Evolutionary conservation across 2,329 filamentous ascomycete genomes (phyloP), one percentile per base, ranked within the genome.

Genomic region (Thermothelomyces thermophilus): DNA sequence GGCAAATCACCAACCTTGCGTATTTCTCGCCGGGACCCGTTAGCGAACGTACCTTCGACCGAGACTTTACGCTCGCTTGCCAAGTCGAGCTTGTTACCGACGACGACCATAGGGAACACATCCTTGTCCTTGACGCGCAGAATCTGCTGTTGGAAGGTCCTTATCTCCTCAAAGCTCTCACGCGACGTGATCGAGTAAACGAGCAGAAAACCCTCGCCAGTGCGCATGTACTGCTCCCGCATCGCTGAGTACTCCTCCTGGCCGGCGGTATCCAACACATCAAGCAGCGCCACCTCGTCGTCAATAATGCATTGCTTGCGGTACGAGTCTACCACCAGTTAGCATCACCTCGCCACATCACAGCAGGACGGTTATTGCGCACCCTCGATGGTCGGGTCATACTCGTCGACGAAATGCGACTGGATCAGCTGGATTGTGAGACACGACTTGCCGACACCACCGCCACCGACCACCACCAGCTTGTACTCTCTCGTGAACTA

Each of bases 141-240:
- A 67, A 98, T 98, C 73, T 98, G 93, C 77, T 97, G 90, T 72
- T 97, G 90, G 73, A 97, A 97, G 42, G 90, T 95, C 72, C 90
- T 86, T 70, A 98, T 97, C 75, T 98, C 93, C 68, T 98, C 91
- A 65, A 96, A 97, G 64, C 88, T 95, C 72, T 96, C 90, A 65
- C 90, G 83, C 65, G 91, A 96, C 50, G 88, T 96, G 75, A 98
- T 98, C 60, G 90, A 95, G 78, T 97, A 97, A 64, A 97, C 90
- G 46, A 98, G 83, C 65, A 98, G 75, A 73, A 98, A 98, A 47
- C 93, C 93, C 73, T 98, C 93, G 67, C 93, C 93, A 20, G 91
- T 97, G 64, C 93, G 85, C 91, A 98, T 98, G 79, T 97, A 98
- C 74, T 97, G 93, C 76, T 98, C 93, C 67, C 93, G 82, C 93